Conservation (phyloP, 495 filamentous ascomycete genomes). For the Xylaria palmicola region DNA sequence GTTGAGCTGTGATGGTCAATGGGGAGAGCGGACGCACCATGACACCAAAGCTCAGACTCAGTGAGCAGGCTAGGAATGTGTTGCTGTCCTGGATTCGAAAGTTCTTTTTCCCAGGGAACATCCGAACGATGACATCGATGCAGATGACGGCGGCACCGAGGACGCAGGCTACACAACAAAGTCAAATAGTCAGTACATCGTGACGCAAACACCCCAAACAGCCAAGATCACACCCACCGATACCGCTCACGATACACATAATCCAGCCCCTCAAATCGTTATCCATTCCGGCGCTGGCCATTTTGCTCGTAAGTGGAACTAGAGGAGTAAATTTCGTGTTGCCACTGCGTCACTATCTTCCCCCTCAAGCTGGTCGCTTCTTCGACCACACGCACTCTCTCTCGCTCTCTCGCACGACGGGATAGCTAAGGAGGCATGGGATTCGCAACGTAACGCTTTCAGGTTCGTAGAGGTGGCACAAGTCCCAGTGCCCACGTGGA, state of each 20-base stretch:
- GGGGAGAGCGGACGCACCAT: conserved; percentile 62
- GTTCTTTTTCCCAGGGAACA: conserved; percentile 65
- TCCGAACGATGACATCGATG: conserved; percentile 72
- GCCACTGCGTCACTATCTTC: conserved; percentile 16
- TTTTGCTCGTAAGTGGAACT: conserved; percentile 27
- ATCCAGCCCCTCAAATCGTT: conserved; percentile 95
- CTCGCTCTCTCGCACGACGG: neutral
- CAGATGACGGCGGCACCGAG: conserved; percentile 82
- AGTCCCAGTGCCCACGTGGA: neutral
- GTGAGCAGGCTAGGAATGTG: conserved; percentile 79
- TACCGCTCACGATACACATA: conserved; percentile 80
- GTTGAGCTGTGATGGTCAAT: conserved; percentile 7
- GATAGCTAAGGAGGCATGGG: conserved; percentile 20
- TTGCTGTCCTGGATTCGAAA: conserved; percentile 90
- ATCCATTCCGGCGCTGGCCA: conserved; percentile 48
- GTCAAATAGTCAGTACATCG: conserved; percentile 2
- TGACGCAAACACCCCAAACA: too few relatives aligned
- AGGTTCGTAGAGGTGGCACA: neutral
- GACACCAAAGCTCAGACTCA: conserved; percentile 95
- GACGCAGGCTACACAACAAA: conserved; percentile 62
- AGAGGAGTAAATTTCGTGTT: conserved; percentile 4
- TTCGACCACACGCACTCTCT: conserved; percentile 3
- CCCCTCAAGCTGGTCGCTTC: conserved; percentile 16
- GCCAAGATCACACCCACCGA: conserved; percentile 48
- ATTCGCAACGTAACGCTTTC: neutral